These are phyloP conservation scores for Pichia sp. DNA, from an alignment of 1,139 yeast species.

Conservation along the genomic window DNA sequence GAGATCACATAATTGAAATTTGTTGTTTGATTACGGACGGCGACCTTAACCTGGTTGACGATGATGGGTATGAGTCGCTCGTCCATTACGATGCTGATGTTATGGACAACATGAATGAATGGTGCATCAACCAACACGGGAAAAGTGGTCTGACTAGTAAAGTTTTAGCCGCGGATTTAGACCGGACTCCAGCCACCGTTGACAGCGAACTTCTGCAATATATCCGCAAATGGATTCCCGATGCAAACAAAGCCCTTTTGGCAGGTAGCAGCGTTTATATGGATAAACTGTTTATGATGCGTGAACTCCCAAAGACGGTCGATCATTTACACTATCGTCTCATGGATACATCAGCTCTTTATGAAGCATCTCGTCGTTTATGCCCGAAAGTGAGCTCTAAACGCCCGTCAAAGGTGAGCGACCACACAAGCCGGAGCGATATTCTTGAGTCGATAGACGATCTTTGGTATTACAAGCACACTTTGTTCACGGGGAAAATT, in stretches of 20 bases:
- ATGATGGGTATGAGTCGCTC: conserved; percentile 70
- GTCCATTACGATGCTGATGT: conserved; percentile 60
- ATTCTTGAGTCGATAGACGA: conserved; percentile 84
- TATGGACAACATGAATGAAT: conserved; percentile 68
- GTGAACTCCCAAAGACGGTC: conserved; percentile 71
- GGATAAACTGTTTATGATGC: conserved; percentile 79
- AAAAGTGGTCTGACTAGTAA: conserved; percentile 60
- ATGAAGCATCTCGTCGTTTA: conserved; percentile 74
- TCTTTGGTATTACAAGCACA: conserved; percentile 64
- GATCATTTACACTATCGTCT: conserved; percentile 76
- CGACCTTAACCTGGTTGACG: conserved; percentile 58
- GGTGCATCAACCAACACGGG: conserved; percentile 83
- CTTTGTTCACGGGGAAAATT: conserved; percentile 35
- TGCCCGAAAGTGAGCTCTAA: conserved; percentile 42
- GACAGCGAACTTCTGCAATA: conserved; percentile 55
- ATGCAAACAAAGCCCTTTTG: conserved; percentile 50
- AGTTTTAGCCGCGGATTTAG: conserved; percentile 34
- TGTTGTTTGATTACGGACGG: conserved; percentile 89
- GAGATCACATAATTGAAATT: conserved; percentile 79
- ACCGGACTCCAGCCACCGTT: conserved; percentile 49
- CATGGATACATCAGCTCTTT: conserved; percentile 78
- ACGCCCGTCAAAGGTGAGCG: conserved; percentile 36
- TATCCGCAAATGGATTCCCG: conserved; percentile 40
- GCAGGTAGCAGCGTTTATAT: conserved; percentile 93
- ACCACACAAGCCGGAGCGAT: conserved; percentile 85